These are phyloP conservation scores for Dactylellina drechsleri DNA, from an alignment of 2,329 filamentous ascomycete species.

Conservation along the genomic window DNA sequence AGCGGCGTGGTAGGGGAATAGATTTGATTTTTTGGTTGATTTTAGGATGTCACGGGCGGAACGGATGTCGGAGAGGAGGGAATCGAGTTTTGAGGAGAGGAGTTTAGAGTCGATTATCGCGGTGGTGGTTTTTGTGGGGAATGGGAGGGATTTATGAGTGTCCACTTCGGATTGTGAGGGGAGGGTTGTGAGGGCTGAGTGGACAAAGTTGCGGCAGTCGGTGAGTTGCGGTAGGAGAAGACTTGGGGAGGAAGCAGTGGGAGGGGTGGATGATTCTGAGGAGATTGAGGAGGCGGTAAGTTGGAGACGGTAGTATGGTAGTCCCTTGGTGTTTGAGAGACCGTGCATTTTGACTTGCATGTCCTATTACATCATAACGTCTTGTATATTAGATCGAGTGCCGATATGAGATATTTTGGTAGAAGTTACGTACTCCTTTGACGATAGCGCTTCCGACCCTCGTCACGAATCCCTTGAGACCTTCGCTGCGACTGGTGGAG, in stretches of 20 bases:
- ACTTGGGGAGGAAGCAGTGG: slow-evolving; percentile 61
- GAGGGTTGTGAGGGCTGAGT: slow-evolving; percentile 47
- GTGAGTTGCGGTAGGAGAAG: slow-evolving; percentile 57
- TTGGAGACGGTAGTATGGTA: slow-evolving; percentile 77
- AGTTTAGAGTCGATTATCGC: slow-evolving; percentile 63
- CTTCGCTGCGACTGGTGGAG: slow-evolving; percentile 85
- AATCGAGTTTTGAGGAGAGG: slow-evolving; percentile 33
- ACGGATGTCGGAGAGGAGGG: slow-evolving; percentile 31
- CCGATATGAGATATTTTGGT: not conserved
- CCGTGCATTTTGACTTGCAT: slow-evolving; percentile 57
- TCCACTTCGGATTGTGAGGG: slow-evolving; percentile 57
- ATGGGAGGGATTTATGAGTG: slow-evolving; percentile 63
- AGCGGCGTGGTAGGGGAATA: slow-evolving; percentile 59
- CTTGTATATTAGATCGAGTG: slow-evolving; percentile 20
- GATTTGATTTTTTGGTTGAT: slow-evolving; percentile 58
- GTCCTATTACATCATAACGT: slow-evolving; percentile 20
- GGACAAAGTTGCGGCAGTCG: slow-evolving; percentile 57
- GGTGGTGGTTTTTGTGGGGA: slow-evolving; percentile 64
- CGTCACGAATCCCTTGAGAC: slow-evolving; percentile 90
- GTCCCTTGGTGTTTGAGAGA: slow-evolving; percentile 72
- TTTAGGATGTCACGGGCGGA: slow-evolving; percentile 52
- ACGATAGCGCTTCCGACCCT: slow-evolving; percentile 89
- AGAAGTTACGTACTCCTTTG: slow-evolving; percentile 75
- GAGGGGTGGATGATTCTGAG: slow-evolving; percentile 59
- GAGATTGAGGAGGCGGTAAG: slow-evolving; percentile 72